Base-by-base conservation (phyloP, 805 yeast genomes). In the Nakazawaea siamensis region DNA sequence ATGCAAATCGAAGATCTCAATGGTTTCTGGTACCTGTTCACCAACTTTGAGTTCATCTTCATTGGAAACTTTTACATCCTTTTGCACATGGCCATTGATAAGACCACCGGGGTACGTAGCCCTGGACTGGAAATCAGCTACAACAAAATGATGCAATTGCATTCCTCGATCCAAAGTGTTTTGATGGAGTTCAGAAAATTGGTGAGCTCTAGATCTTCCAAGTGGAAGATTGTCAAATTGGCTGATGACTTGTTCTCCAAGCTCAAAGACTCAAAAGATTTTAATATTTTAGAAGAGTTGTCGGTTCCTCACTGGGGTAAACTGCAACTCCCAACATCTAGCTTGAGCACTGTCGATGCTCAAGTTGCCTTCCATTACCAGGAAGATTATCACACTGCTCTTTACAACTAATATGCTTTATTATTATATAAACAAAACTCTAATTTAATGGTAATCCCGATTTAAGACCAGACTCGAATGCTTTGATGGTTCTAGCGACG, bases 1-100 rank as follows among this genome's bases (percentile, higher is more conserved):
- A 31, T 37, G 31, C 28, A 28, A 14, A 11, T 37, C 11, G 20
- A 29, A 7, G 37, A 37, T 4, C 26, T 37, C 23, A 33, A 37
- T 33, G 37, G 40, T 2, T 37, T 37, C 19, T 37, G 40, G 40
- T 37, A 37, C 33, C 36, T 33, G 32, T 37, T 37, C 26, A 33
- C 29, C 28, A 37, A 37, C 26, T 29, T 37, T 20, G 29, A 37
- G 13, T 37, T 37, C 31, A 29, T 29, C 12, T 37, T 29, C 24
- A 37, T 37, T n/a, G 24, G 27, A 27, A 37, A 37, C 14, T 37
- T 37, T 16, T 37, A 16, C 31, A 33, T 37, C 4, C 20, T 37
- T 15, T 26, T 37, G 14, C 29, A 29, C 29, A 20, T 29, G 27
- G 40, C 33, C n/a, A 18, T 29, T 10, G 31, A 25, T 10, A 37